phyloP scores from a whole-genome alignment of 331 rosid species.

The Acacia pycnantha region DNA sequence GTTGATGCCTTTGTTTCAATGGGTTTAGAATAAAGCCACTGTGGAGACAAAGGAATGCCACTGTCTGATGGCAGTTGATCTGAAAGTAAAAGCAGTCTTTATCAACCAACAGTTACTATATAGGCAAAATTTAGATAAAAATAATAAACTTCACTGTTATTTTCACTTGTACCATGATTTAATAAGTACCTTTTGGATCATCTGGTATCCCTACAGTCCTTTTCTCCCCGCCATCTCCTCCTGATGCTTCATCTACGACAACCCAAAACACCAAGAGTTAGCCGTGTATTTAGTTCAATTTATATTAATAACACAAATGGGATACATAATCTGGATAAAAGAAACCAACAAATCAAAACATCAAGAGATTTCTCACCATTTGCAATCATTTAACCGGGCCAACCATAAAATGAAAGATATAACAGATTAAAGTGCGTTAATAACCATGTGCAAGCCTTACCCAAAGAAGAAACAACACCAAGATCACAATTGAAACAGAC shows the following conservation, averaged over 20 bases:
- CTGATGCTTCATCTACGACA: slow-evolving; percentile 53
- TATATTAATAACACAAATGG: not conserved
- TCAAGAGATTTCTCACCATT: slow-evolving; percentile 6
- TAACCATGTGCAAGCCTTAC: not conserved
- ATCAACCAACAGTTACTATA: slow-evolving; percentile 16
- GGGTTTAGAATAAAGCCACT: slow-evolving; percentile 81
- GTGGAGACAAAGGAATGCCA: slow-evolving; percentile 80
- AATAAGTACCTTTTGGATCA: slow-evolving; percentile 59
- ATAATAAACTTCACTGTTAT: not conserved
- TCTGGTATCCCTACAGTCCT: slow-evolving; percentile 44
- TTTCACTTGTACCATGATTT: slow-evolving; percentile 1
- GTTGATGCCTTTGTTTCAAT: slow-evolving; percentile 52
- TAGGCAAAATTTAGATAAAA: not conserved
- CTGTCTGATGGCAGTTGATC: slow-evolving; percentile 62
- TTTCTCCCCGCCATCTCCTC: slow-evolving; percentile 58
- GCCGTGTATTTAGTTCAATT: not conserved
- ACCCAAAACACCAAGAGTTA: slow-evolving; percentile 23
- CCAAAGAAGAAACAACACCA: not conserved
- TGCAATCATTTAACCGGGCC: not conserved
- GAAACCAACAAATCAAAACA: not conserved
- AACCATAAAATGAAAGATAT: not conserved
- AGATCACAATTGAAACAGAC: slow-evolving; percentile 18
- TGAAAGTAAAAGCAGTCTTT: slow-evolving; percentile 35
- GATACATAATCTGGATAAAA: not conserved
- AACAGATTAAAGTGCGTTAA: slow-evolving; percentile 9